Percentiles rank a stretch among this genome's conserved stretches.
These are phyloP conservation scores for Infundibulicybe gibba DNA, from an alignment of 768 basidiomycete species.

Conservation along the genomic window DNA sequence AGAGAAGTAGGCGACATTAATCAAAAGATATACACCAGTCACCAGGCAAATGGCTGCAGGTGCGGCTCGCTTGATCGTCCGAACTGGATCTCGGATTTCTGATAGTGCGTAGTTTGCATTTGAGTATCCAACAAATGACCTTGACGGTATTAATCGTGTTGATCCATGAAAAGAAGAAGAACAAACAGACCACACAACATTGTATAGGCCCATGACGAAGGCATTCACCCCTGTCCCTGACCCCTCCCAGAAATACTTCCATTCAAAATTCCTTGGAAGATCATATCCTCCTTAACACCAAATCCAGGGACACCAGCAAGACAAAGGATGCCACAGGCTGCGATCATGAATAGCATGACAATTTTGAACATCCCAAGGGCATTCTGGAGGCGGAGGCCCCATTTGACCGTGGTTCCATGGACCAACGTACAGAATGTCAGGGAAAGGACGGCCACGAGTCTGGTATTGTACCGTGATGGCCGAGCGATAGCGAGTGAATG, in stretches of 20 bases:
- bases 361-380: slow-evolving; percentile 60
- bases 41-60: slow-evolving; percentile 62
- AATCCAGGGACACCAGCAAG: slow-evolving; percentile 48
- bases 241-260: slow-evolving; percentile 64
- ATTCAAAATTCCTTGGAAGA: slow-evolving; percentile 52
- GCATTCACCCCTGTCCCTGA: slow-evolving; percentile 52
- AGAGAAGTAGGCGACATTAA: slow-evolving; percentile 73
- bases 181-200: slow-evolving; percentile 56
- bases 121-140: slow-evolving; percentile 72
- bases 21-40: slow-evolving; percentile 55
- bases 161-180: background rate
- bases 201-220: slow-evolving; percentile 62
- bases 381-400: slow-evolving; percentile 64
- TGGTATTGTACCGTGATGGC: slow-evolving; percentile 43
- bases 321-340: slow-evolving; percentile 50
- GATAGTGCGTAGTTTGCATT: slow-evolving; percentile 75
- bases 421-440: slow-evolving; percentile 52
- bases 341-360: slow-evolving; percentile 48
- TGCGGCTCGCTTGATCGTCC: slow-evolving; percentile 68
- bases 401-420: slow-evolving; percentile 50
- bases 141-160: slow-evolving; percentile 15
- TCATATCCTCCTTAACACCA: slow-evolving; percentile 46
- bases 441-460: slow-evolving; percentile 51
- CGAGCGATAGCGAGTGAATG: slow-evolving; percentile 47
- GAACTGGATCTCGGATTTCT: slow-evolving; percentile 65